phyloP scores from a whole-genome alignment of 306 rosid species.

The Sphenostylis stenocarpa region DNA sequence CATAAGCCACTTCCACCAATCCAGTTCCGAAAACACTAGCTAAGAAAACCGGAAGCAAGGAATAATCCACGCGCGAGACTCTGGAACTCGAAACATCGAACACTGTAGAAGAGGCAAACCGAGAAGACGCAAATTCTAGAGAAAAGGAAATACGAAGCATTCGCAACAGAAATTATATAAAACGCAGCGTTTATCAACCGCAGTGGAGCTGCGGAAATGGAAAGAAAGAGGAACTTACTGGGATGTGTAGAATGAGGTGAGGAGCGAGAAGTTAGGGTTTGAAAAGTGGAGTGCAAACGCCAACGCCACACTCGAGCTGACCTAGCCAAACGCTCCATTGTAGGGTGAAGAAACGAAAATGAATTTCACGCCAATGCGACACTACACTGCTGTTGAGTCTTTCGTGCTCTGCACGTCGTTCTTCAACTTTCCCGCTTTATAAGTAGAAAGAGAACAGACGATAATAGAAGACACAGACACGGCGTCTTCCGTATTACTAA shows the following conservation, averaged over 20 bases:
- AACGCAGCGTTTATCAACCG: background rate
- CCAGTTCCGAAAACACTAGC: constrained; percentile 62
- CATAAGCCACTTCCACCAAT: constrained; percentile 44
- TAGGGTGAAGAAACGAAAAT: background rate
- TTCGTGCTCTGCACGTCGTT: background rate
- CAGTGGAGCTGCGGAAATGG: background rate
- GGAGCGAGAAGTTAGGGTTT: constrained; percentile 53
- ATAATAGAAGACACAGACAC: too few species aligned
- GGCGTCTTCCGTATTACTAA: too few species aligned
- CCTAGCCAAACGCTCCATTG: constrained; percentile 51
- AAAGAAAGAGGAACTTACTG: constrained; percentile 37
- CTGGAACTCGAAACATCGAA: constrained; percentile 38
- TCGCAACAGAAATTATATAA: background rate
- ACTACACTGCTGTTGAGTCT: background rate
- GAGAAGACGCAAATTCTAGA: constrained; percentile 37
- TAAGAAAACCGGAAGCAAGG: constrained; percentile 47
- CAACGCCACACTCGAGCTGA: constrained; percentile 43
- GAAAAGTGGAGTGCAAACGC: constrained; percentile 33
- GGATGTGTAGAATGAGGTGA: constrained; percentile 32
- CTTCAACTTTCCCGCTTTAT: background rate
- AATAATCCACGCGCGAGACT: constrained; percentile 18
- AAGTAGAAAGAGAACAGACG: background rate
- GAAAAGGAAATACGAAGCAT: background rate
- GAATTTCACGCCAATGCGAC: background rate
- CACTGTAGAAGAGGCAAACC: constrained; percentile 24